Base-by-base conservation (phyloP, 352 stramenopile species). In the Phytopythium delawarense region DNA sequence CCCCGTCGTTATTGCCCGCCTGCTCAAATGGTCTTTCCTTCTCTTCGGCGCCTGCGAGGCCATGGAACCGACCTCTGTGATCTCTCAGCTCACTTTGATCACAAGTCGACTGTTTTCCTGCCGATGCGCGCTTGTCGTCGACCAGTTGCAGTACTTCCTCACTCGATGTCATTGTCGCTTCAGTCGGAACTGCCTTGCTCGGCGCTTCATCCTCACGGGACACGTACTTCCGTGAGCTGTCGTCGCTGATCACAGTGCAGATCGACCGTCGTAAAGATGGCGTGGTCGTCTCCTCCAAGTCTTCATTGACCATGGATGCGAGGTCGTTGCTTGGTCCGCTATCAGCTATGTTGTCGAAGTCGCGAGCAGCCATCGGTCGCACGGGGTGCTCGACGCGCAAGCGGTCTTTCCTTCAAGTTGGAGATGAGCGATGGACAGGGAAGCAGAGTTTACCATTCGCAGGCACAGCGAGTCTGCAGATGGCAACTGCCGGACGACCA, bases 1-100 rank as follows among this genome's bases (percentile, higher is more conserved):
- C 49, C 37, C 78, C 70, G 11, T 70, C 62, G 0, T 71, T 66
- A 0, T 72, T 54, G 6, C 64, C 59, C 18, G 7, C 35, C 13
- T 53, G n/a, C 54, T 61, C 15, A n/a, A 18, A 15, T 18, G 54
- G 9, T n/a, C 3, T 23, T n/a, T 48, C 20, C 34, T 9, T 21
- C 7, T 56, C 28, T 56, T 56, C 13, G 1, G 25, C 18, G 7
- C 34, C 54, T 9, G 7, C 18, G 7, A 45, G 32, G 32, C n/a
- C 25, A 4, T 57, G 51, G 25, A 57, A 34, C 8, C 18, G 9
- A 11, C 4, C 46, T 52, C 1, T 6, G 8, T 34, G 46, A 8
- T 12, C 21, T 30, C 12, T 34, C 8, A 8, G 7, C 46, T 52
- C 21, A 4, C 46, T 34, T 2, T 11, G 46, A 11, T 34, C 23